Base-by-base conservation (phyloP, 106 monocot genomes). In the Acanthochlamys bracteata region DNA sequence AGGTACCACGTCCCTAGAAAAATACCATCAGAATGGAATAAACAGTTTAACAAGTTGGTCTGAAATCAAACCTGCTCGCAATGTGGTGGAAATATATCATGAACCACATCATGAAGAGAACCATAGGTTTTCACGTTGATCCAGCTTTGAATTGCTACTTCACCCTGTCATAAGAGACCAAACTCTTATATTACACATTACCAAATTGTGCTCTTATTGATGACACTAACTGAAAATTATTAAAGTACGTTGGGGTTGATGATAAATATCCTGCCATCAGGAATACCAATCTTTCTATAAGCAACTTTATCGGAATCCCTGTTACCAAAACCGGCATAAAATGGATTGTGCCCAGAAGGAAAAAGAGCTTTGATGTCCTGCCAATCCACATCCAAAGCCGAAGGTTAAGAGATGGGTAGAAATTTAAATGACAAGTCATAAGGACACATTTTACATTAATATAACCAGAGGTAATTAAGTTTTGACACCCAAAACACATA, bases 311-410 rank as follows among this genome's bases (percentile, higher is more conserved):
- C 96, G 17, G 96, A 91, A 26, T 98, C 91, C 84, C 96, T 75
- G 46, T 98, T 96, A n/a, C 96, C 96, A 81, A 98, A 98, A 21
- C 96, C 96, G 45, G 96, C 96, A 82, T 98, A 98, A 59, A 98
- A 98, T 65, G 96, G 96, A 53, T 98, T 98, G 77, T 85, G 81
- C 73, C 91, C 96, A 74, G 84, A 76, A 65, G 96, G 96, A 56
- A 98, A 98, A 69, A 98, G 85, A 63, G 85, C 91, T 77, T 75
- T 80, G 55, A 98, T 98, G 51, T 98, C 91, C 96, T 98, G 84
- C 55, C 41, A 67, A 63, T 42, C 0, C 46, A 62, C 42, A 45
- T 3, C 11, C 57, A 4, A 40, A 55, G 55, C 4, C 1, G 20
- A 55, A 19, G 4, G 16, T 55, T 15, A 33, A 33, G 33, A 33